Evolutionary conservation across 2,329 filamentous ascomycete species (phyloP), one percentile per base, ranked within the genome.

Genomic region (Penicillium sclerotiorum): DNA sequence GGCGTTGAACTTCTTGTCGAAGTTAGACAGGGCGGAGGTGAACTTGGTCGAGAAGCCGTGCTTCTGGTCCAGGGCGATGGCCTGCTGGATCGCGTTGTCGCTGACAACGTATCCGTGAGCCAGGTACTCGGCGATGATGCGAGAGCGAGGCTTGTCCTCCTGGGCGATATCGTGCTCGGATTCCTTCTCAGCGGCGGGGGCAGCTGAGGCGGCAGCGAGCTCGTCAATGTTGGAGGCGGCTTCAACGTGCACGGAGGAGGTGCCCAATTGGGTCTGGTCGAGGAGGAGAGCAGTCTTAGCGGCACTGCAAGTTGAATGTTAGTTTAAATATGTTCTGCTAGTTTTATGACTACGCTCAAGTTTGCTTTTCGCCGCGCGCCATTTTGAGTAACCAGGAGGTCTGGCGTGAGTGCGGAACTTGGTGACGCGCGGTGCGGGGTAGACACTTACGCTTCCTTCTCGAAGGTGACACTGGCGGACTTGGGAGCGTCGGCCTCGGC

Each of bases 231-330:
- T 82, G 57, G 85, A 82, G 36, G 86, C 82, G 41, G 91, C 83
- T 49, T 84, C 80, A 68, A 99, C 95, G 67, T 94, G 85, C 60
- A 92, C 90, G 52, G 87, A 77, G 49, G 81, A 78, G 41, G 80
- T 73, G 57, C 92, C 92, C 43, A 99, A 88, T 75, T 95, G 89
- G 45, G 94, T 99, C 80, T 96, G 95, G 77, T 97, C 93, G 58
- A 99, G 86, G 52, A 99, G 88, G 33, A 96, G 88, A 21, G 94
- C 94, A 18, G 94, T 99, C 80, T 96, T 96, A 52, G 93, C 92
- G 43, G 94, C 94, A 12, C 75, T 78, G 45, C 12, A 20, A 6
- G 23, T n/a, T 21, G 13, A 8, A 15, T 15, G 23, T 46, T 33
- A 38, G 28, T 42, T 8, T 35, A 13, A 35, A 20, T 35, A 13